phyloP scores from a whole-genome alignment of 208 protist genomes.

The Borovskyia barvae region DNA sequence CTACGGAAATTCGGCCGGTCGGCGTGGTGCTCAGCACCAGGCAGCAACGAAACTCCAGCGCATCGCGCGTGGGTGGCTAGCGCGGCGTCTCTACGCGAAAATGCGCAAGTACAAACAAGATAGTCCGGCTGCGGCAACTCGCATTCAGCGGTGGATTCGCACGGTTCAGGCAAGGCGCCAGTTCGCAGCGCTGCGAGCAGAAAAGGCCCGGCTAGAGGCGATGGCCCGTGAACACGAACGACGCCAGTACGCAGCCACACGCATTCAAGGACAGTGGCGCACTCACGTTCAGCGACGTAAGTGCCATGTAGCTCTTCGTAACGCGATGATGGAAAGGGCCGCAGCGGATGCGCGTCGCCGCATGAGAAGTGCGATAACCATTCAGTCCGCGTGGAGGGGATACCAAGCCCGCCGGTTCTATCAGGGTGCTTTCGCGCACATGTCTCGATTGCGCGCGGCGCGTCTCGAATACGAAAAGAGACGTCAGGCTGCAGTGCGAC shows the following conservation, averaged over 20 bases:
- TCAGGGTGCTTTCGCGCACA: slow-evolving; percentile 19
- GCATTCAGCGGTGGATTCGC: slow-evolving; percentile 63
- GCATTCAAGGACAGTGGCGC: slow-evolving; percentile 22
- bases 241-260: slow-evolving; percentile 23
- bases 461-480: slow-evolving; percentile 43
- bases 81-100: slow-evolving; percentile 31
- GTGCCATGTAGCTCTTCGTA: slow-evolving; percentile 18
- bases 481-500: slow-evolving; percentile 51
- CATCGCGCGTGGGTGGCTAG: slow-evolving; percentile 66
- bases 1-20: slow-evolving; percentile 5
- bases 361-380: slow-evolving; percentile 44
- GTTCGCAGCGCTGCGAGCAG: slow-evolving; percentile 12
- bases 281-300: slow-evolving; percentile 18
- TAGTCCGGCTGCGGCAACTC: slow-evolving; percentile 27
- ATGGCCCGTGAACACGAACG: slow-evolving; percentile 11
- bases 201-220: slow-evolving; percentile 24
- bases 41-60: slow-evolving; percentile 63
- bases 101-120: slow-evolving; percentile 27
- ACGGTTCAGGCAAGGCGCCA: slow-evolving; percentile 25
- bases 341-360: slow-evolving; percentile 29
- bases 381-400: slow-evolving; percentile 68
- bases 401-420: slow-evolving; percentile 27
- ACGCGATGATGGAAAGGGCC: slow-evolving; percentile 30
- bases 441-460: slow-evolving; percentile 33
- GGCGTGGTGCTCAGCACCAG: slow-evolving; percentile 28